Percentiles rank a stretch among this genome's conserved stretches.
Evolutionary conservation across 2,329 filamentous ascomycete species (phyloP).

Genomic region (Setomelanomma holmii): DNA sequence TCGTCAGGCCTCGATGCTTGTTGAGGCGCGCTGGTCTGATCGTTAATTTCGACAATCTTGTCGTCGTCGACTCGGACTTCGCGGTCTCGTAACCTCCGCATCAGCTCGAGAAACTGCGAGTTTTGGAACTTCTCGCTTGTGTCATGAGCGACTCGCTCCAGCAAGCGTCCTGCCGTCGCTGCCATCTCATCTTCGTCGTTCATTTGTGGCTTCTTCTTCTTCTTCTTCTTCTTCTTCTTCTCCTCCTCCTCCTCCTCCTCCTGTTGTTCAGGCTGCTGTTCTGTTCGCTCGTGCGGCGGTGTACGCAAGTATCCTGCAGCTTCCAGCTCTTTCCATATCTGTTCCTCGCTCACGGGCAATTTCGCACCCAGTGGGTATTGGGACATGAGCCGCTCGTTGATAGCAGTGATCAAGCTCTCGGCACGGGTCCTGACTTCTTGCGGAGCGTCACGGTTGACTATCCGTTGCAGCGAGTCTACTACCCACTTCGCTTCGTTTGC

Average conservation of each 20-base stretch:
- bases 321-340: constrained; percentile 39
- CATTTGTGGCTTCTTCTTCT: constrained; percentile 30
- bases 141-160: constrained; percentile 73
- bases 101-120: constrained; percentile 77
- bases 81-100: constrained; percentile 75
- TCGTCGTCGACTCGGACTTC: constrained; percentile 78
- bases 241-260: too few relatives aligned
- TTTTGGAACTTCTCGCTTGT: constrained; percentile 77
- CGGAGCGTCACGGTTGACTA: constrained; percentile 32
- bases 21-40: neutral
- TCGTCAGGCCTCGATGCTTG: neutral
- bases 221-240: constrained; percentile 32
- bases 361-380: constrained; percentile 37
- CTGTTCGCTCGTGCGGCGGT: constrained; percentile 19
- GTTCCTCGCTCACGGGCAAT: constrained; percentile 29
- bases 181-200: constrained; percentile 72
- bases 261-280: constrained; percentile 38
- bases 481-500: constrained; percentile 43
- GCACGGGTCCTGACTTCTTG: constrained; percentile 33
- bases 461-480: constrained; percentile 39
- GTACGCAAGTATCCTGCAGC: constrained; percentile 39
- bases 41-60: constrained; percentile 64
- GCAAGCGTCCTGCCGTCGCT: constrained; percentile 72
- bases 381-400: constrained; percentile 48
- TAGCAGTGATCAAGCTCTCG: constrained; percentile 35